Conservation (phyloP, 2,329 filamentous ascomycete genomes). For the Amylocarpus encephaloides region DNA sequence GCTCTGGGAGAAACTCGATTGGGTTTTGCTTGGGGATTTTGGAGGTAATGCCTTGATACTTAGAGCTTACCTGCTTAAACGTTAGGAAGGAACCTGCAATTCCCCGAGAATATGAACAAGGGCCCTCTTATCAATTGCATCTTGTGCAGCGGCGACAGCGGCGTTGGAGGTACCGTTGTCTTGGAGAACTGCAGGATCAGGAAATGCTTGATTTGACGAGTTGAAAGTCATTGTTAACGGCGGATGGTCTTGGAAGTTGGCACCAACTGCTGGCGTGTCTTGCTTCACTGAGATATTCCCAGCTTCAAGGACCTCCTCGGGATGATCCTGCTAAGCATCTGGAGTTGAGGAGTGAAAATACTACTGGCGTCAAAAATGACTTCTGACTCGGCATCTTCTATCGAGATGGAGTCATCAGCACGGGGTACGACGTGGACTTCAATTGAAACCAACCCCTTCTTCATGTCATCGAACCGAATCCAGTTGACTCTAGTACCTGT, state of each 20-base stretch:
- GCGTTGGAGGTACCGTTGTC: conserved; percentile 6
- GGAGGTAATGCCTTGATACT: conserved; percentile 1
- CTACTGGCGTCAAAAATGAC: conserved; percentile 3
- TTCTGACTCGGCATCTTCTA: conserved; percentile 3
- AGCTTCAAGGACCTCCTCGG: conserved; percentile 2
- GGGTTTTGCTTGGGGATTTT: conserved; percentile 1
- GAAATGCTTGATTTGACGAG: conserved; percentile 1
- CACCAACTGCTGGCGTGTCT: conserved; percentile 3
- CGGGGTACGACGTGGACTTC: conserved; percentile 6
- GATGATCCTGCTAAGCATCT: conserved; percentile 6
- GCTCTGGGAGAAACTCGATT: not conserved
- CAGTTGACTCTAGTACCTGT: conserved; percentile 8
- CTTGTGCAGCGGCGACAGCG: not conserved
- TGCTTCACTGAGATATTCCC: conserved; percentile 3
- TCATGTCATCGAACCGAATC: conserved; percentile 2
- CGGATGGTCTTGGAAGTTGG: conserved; percentile 5
- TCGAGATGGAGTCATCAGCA: conserved; percentile 1
- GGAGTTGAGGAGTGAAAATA: conserved; percentile 6
- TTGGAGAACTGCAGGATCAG: not conserved
- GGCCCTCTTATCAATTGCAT: not conserved
- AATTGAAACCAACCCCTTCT: not conserved
- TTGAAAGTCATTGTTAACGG: conserved; percentile 2
- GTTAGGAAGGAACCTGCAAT: not conserved
- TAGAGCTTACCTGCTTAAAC: not conserved
- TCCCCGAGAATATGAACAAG: not conserved